phyloP scores from a whole-genome alignment of 2,329 filamentous ascomycete species.

The Lizonia empirigonia region DNA sequence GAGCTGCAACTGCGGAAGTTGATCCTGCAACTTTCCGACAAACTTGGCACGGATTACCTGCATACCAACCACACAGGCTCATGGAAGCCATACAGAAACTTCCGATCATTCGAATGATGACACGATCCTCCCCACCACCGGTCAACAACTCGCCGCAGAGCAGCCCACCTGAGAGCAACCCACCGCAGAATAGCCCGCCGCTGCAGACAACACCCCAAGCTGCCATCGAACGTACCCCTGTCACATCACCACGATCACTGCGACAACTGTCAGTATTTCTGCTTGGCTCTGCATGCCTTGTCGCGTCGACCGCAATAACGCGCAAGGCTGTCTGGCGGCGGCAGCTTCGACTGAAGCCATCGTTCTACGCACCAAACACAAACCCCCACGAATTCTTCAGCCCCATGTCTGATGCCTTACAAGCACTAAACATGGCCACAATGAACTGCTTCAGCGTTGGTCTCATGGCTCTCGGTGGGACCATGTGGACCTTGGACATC shows the following conservation, averaged over 20 bases:
- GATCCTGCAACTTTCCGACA: constrained; percentile 24
- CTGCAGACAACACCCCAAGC: constrained; percentile 24
- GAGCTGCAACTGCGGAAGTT: constrained; percentile 27
- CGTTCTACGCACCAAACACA: constrained; percentile 71
- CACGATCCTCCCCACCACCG: constrained; percentile 27
- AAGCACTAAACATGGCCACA: constrained; percentile 85
- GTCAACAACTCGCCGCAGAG: constrained; percentile 16
- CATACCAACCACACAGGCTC: constrained; percentile 8
- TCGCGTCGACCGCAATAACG: constrained; percentile 70
- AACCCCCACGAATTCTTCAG: constrained; percentile 58
- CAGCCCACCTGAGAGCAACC: constrained; percentile 10
- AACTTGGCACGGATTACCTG: constrained; percentile 19
- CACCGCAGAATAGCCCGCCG: constrained; percentile 1
- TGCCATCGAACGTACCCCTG: constrained; percentile 37
- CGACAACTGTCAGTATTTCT: constrained; percentile 73
- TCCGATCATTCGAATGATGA: constrained; percentile 31
- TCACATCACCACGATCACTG: constrained; percentile 57
- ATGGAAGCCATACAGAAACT: constrained; percentile 34
- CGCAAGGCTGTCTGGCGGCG: constrained; percentile 69
- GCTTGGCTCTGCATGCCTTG: constrained; percentile 76
- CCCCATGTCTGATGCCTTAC: constrained; percentile 73
- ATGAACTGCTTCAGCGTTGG: constrained; percentile 80
- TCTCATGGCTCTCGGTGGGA: constrained; percentile 74
- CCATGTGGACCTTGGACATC: constrained; percentile 79
- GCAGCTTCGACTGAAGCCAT: constrained; percentile 65